Percentiles rank a stretch among this genome's conserved stretches.
Evolutionary conservation across 345 rosid species (phyloP).

Genomic region (Gossypium longicalyx): DNA sequence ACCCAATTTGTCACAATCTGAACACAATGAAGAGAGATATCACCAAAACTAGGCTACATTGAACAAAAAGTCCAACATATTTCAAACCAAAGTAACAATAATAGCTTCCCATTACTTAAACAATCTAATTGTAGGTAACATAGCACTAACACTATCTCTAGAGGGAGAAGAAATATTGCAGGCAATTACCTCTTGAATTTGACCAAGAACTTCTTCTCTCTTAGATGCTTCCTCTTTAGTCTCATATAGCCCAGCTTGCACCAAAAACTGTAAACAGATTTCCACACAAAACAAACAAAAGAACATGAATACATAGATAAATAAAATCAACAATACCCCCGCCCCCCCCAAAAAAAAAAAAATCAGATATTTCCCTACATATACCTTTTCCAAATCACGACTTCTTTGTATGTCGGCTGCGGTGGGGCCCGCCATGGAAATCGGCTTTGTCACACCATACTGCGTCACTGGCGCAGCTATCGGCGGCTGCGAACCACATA

Average conservation of each 20-base stretch:
- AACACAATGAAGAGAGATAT: not conserved
- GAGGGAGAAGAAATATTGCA: not conserved
- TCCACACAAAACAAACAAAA: not conserved
- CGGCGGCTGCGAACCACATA: conserved; percentile 19
- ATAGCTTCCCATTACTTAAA: not conserved
- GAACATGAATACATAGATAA: not conserved
- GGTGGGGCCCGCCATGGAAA: conserved; percentile 53
- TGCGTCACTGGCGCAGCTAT: conserved; percentile 22
- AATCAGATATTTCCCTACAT: not conserved
- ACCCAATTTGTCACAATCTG: conserved; percentile 68
- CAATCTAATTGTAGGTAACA: not conserved
- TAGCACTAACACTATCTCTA: not conserved
- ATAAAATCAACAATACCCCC: not conserved
- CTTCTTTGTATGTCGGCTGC: conserved; percentile 46
- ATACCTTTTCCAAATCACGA: conserved; percentile 50
- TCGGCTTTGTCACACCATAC: conserved; percentile 53
- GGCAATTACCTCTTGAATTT: conserved; percentile 32
- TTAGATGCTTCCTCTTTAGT: conserved; percentile 48
- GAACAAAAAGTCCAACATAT: not conserved
- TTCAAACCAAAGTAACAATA: not conserved
- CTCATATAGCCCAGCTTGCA: conserved; percentile 53
- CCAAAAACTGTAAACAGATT: conserved; percentile 39
- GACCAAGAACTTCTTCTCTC: conserved; percentile 50
- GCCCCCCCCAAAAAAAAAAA: too few relatives aligned
- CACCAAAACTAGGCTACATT: not conserved